Percentiles rank a stretch among this genome's conserved stretches.
Evolutionary conservation across 1,139 yeast genomes (phyloP).

Genomic region (Yamadazyma dendronema): DNA sequence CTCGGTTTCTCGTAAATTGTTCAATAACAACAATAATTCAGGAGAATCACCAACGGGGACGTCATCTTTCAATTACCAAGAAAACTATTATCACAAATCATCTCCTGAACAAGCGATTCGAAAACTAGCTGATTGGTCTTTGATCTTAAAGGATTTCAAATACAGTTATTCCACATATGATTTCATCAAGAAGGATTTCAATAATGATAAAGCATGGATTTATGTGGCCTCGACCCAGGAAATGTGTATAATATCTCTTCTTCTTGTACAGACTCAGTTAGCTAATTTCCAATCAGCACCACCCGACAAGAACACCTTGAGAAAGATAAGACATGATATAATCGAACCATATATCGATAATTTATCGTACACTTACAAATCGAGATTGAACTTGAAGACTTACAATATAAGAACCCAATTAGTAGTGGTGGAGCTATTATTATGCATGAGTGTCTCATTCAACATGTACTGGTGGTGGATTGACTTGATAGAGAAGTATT

Average conservation of each 20-base stretch:
- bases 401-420: constrained; percentile 51
- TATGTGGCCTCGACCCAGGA: constrained; percentile 86
- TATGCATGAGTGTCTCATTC: constrained; percentile 44
- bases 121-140: constrained; percentile 87
- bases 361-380: constrained; percentile 48
- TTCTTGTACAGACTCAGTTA: constrained; percentile 61
- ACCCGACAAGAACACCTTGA: constrained; percentile 51
- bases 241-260: constrained; percentile 73
- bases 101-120: constrained; percentile 76
- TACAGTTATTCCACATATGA: constrained; percentile 86
- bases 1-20: constrained; percentile 62
- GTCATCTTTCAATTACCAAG: constrained; percentile 36
- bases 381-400: constrained; percentile 62
- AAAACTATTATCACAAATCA: constrained; percentile 54
- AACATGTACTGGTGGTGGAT: constrained; percentile 49
- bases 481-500: constrained; percentile 45
- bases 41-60: constrained; percentile 4
- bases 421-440: constrained; percentile 50
- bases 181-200: constrained; percentile 72
- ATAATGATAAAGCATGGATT: constrained; percentile 77
- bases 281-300: constrained; percentile 12
- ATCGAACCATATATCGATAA: constrained; percentile 69
- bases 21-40: constrained; percentile 26
- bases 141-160: constrained; percentile 84
- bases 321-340: constrained; percentile 59